phyloP scores from a whole-genome alignment of 768 basidiomycete species.

The Scleroderma citrinum region DNA sequence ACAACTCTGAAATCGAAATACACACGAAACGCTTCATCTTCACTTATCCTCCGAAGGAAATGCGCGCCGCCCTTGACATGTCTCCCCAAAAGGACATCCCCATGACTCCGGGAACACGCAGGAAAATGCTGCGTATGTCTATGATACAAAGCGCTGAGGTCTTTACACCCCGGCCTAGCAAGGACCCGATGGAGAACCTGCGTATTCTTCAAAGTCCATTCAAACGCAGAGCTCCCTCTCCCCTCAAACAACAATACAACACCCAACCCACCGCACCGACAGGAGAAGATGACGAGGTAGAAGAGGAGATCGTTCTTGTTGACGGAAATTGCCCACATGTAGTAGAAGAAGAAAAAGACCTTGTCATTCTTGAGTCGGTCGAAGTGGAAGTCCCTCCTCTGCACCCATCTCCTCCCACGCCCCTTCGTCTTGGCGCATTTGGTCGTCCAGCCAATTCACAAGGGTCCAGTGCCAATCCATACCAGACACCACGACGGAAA shows the following conservation, averaged over 20 bases:
- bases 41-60: conserved; percentile 68
- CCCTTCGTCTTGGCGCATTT: conserved; percentile 5
- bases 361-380: conserved; percentile 70
- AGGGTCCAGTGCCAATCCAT: background rate
- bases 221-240: conserved; percentile 10
- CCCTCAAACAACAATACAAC: conserved; percentile 5
- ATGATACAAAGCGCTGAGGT: conserved; percentile 75
- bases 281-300: conserved; percentile 36
- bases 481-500: conserved; percentile 21
- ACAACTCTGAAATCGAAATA: conserved; percentile 62
- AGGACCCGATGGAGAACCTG: conserved; percentile 57
- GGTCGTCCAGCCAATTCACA: background rate
- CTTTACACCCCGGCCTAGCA: conserved; percentile 58
- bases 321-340: conserved; percentile 63
- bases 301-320: conserved; percentile 53
- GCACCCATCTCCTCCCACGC: conserved; percentile 4
- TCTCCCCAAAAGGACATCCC: conserved; percentile 36
- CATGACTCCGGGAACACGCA: conserved; percentile 8
- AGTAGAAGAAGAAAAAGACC: conserved; percentile 62
- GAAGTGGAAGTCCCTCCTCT: conserved; percentile 25
- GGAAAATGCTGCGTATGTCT: conserved; percentile 55
- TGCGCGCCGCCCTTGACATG: conserved; percentile 46
- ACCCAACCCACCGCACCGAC: conserved; percentile 4
- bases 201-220: conserved; percentile 49
- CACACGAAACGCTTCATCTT: conserved; percentile 68